Percentiles rank a stretch among this genome's conserved stretches.
Conservation (phyloP, 441 rosid species). For the Viola pubescens region DNA sequence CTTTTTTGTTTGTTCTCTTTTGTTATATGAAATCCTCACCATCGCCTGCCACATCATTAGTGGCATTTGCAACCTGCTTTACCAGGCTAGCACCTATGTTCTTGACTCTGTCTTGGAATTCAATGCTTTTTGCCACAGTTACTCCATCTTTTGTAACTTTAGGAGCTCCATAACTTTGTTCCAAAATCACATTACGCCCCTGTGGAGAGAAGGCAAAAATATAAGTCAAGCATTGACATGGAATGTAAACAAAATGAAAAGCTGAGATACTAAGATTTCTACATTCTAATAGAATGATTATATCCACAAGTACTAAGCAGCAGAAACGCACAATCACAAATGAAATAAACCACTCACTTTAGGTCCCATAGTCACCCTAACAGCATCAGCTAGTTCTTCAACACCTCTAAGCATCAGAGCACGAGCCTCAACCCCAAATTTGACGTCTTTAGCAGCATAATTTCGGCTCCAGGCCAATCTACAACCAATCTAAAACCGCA, state of each 20-base stretch:
- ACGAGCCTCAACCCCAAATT: conserved; percentile 70
- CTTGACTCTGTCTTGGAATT: conserved; percentile 54
- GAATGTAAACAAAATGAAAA: neutral
- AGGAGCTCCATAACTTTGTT: conserved; percentile 76
- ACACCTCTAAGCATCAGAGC: conserved; percentile 76
- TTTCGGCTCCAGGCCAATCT: conserved; percentile 45
- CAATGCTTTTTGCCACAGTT: conserved; percentile 72
- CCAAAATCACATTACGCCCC: conserved; percentile 71
- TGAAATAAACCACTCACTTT: conserved; percentile 32
- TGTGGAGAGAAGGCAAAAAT: conserved; percentile 5
- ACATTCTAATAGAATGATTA: neutral
- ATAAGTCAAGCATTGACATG: neutral
- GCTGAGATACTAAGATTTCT: neutral
- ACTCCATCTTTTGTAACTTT: conserved; percentile 83
- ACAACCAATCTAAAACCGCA: conserved; percentile 41
- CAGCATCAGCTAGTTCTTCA: conserved; percentile 78
- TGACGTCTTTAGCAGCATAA: conserved; percentile 67
- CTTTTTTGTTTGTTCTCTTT: neutral
- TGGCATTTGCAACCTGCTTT: conserved; percentile 81
- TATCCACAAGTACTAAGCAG: neutral
- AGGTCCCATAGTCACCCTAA: conserved; percentile 76
- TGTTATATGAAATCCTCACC: conserved; percentile 29
- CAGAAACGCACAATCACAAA: neutral
- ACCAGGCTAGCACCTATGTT: conserved; percentile 83
- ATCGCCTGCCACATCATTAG: conserved; percentile 76